Base-by-base conservation (phyloP, 2,329 filamentous ascomycete genomes). In the Xylariomycetidae sp. region DNA sequence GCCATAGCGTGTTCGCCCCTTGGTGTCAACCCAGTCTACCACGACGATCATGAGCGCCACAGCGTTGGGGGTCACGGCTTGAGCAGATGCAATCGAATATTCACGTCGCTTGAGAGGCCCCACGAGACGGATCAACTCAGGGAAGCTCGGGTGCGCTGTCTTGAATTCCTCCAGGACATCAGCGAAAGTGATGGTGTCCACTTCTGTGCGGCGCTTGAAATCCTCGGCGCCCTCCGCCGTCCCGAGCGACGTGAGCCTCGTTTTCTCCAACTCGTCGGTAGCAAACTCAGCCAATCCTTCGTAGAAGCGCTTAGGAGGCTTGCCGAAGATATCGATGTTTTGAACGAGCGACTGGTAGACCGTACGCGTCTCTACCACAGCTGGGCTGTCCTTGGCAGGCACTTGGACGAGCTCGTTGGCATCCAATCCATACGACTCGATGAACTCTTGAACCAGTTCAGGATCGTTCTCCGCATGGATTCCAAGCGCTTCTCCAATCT, bases 11-110 rank as follows among this genome's bases (percentile, higher is more conserved):
- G 85, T 84, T 56, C 89, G 87, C 54, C 90, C 90, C 53, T 78
- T 76, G 46, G 85, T 74, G 63, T 97, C 90, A 46, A 89, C 81
- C 92, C 92, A 98, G 69, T 87, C 82, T 53, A 98, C 92, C 4
- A 92, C 94, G 40, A 98, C 92, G 54, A 98, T 94, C 80, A 97
- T 92, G 44, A 98, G 79, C 7, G 89, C 78, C 38, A 98, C 88
- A n/a, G 78, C 81, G 55, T 71, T 89, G 14, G 92, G 89, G 1
- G 87, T 89, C 25, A 97, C 90, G 51, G 90, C 88, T 66, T 98
- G 92, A 35, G 88, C 92, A 3, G 92, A 97, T 14, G 92, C 92
- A 49, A 98, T 97, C n/a, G 88, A 95, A 74, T 98, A 98, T 66
- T 98, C 92, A 53, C 92, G 80, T 41, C 92, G 86, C 76, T 98